Base-by-base conservation (phyloP, 148 eudicot genomes). In the Amaranthus cruentus region DNA sequence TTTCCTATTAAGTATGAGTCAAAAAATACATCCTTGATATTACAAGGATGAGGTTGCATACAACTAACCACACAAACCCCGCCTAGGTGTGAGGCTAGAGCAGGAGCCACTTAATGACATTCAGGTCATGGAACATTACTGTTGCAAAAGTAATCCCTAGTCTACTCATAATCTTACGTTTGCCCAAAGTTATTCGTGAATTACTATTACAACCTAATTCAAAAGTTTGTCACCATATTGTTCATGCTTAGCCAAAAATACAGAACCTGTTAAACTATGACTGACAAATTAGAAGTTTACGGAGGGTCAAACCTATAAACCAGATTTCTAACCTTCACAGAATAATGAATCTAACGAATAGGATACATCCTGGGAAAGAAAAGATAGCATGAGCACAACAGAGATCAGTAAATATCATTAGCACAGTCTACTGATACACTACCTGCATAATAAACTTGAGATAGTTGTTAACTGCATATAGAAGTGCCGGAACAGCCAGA, bases 391-490 rank as follows among this genome's bases (percentile, higher is more conserved):
- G 68, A 64, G 11, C 50, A 67, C 11, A 21, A 58, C n/a, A 54
- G 11, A 54, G 70, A 50, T 18, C 38, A 49, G 21, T 56, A 65
- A n/a, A 52, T 51, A 47, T 72, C 11, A 63, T 46, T 3, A 43
- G 18, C 54, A 28, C 38, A 28, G 38, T 28, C 38, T 28, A 28
- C 38, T 28, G 38, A 28, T 28, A 28, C 38, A 28, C 1, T 28
- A 28, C 96, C 96, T 90, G 96, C 96, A 90, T 90, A 73, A 73
- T 85, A 76, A 92, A 92, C 91, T 92, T 92, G 66, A 92, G 86
- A 85, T 92, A 90, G 82, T 92, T 92, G 81, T 90, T 92, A 67
- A 92, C 84, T 51, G 98, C 96, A 80, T 89, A 89, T 21, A 87
- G 79, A 80, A 85, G 68, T 10, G 89, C 91, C 65, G 93, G 93